A percentile compares a stretch with the other conserved stretches of the same genome.
These are phyloP conservation scores for Irpex sp. DNA, from an alignment of 1,284 basidiomycete species.

Conservation along the genomic window DNA sequence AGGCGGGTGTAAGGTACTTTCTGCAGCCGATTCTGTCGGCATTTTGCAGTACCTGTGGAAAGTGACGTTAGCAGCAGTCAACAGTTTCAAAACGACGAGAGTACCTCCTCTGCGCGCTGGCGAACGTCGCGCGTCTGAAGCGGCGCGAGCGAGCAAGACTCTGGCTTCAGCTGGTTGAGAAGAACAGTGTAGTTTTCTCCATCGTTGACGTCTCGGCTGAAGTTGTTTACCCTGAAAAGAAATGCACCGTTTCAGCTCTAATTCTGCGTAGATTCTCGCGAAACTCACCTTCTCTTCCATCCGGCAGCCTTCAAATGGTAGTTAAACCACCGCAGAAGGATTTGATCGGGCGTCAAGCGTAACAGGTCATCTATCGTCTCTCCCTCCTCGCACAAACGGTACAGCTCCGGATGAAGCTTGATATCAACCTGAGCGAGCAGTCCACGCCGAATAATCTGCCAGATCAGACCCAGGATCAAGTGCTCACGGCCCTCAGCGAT, in stretches of 20 bases:
- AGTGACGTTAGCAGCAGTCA: background rate
- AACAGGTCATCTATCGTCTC: conserved; percentile 97
- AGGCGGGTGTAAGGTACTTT: conserved; percentile 92
- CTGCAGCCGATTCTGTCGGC: conserved; percentile 93
- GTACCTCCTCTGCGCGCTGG: conserved; percentile 80
- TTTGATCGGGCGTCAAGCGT: conserved; percentile 93
- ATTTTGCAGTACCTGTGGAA: conserved; percentile 75
- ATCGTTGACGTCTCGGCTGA: conserved; percentile 92
- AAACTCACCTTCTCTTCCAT: conserved; percentile 74
- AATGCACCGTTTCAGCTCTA: background rate
- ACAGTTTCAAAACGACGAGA: background rate
- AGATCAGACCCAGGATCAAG: conserved; percentile 97
- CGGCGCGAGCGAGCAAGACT: conserved; percentile 90
- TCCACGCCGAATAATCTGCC: conserved; percentile 97
- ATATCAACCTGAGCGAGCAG: conserved; percentile 95
- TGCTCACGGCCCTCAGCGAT: conserved; percentile 94
- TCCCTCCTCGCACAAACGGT: conserved; percentile 92
- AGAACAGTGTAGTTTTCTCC: conserved; percentile 98
- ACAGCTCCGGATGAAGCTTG: conserved; percentile 96
- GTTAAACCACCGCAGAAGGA: conserved; percentile 97
- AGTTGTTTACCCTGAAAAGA: conserved; percentile 84
- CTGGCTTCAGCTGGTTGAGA: conserved; percentile 92
- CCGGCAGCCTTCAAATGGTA: conserved; percentile 96
- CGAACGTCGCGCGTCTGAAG: conserved; percentile 83
- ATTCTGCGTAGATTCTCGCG: background rate